These are phyloP conservation scores for Parachlorella kessleri DNA, from an alignment of 139 green algal genomes.

Conservation along the genomic window DNA sequence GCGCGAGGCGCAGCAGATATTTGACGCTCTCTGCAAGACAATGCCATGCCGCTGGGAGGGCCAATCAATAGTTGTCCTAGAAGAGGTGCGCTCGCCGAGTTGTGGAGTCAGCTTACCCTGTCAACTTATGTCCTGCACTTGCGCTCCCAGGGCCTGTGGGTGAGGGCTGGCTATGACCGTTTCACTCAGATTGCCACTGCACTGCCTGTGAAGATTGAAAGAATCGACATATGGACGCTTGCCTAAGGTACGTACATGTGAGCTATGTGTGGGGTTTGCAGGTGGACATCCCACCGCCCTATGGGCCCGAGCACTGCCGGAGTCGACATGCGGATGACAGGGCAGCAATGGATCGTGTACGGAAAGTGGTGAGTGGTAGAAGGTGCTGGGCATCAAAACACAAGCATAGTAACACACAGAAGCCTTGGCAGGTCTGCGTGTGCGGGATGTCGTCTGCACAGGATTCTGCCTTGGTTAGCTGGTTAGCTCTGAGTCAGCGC, in stretches of 20 bases:
- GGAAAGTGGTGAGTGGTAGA: constrained; percentile 70
- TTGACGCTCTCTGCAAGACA: constrained; percentile 84
- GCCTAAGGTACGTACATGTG: no score
- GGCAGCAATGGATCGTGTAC: constrained; percentile 54
- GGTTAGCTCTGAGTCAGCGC: background rate
- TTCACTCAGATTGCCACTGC: background rate
- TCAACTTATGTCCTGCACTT: background rate
- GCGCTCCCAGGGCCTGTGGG: no score
- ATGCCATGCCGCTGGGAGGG: constrained; percentile 76
- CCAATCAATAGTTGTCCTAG: constrained; percentile 77
- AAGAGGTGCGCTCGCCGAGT: constrained; percentile 52
- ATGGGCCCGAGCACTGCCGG: constrained; percentile 16
- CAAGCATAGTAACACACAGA: background rate
- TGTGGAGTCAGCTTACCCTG: background rate
- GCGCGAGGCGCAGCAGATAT: constrained; percentile 59
- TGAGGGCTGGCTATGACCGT: background rate
- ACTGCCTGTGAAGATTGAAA: no score
- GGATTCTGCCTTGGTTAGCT: background rate
- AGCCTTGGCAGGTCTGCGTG: background rate
- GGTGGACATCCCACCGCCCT: constrained; percentile 17
- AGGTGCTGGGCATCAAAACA: no score
- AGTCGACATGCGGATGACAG: constrained; percentile 20
- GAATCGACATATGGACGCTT: no score
- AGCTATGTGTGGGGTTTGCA: background rate
- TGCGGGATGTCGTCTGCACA: background rate